A percentile compares a stretch with the other conserved stretches of the same genome.
Evolutionary conservation across 2,329 filamentous ascomycete genomes (phyloP).

Genomic region (Trichophyton benhamiae): DNA sequence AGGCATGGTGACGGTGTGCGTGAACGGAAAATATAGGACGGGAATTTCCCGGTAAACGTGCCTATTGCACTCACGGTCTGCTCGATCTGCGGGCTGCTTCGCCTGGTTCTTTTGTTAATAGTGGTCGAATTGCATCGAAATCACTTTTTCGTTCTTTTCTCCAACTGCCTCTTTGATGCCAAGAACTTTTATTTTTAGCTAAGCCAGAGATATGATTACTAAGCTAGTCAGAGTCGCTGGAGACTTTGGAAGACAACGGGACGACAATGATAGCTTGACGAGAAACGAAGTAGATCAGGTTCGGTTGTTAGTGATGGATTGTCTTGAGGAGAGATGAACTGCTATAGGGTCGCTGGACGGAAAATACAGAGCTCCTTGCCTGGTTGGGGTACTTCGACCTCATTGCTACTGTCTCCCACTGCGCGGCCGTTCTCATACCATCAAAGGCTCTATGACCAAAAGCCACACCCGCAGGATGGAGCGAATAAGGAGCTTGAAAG

Average conservation of each 20-base stretch:
- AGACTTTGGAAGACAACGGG: not conserved
- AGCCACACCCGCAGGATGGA: not conserved
- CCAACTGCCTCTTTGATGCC: not conserved
- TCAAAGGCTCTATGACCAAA: not conserved
- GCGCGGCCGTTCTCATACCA: not conserved
- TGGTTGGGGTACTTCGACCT: not conserved
- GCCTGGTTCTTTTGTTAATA: not conserved
- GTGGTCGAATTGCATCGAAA: not conserved
- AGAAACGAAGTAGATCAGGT: not conserved
- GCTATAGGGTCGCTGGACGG: not conserved
- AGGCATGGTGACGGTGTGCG: slow-evolving; percentile 25
- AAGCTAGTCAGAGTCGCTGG: not conserved
- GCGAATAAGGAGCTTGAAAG: not conserved
- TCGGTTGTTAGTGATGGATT: not conserved
- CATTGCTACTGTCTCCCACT: too few species aligned
- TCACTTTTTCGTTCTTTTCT: not conserved
- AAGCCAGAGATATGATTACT: too few species aligned
- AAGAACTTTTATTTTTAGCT: not conserved
- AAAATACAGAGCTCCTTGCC: not conserved
- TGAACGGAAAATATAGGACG: not conserved
- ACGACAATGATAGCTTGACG: not conserved
- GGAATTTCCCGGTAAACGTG: not conserved
- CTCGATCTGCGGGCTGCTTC: not conserved
- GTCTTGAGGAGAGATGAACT: not conserved
- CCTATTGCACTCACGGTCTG: not conserved